Evolutionary conservation across 2,329 filamentous ascomycete species (phyloP).

Genomic region (Fonsecaea multimorphosa): DNA sequence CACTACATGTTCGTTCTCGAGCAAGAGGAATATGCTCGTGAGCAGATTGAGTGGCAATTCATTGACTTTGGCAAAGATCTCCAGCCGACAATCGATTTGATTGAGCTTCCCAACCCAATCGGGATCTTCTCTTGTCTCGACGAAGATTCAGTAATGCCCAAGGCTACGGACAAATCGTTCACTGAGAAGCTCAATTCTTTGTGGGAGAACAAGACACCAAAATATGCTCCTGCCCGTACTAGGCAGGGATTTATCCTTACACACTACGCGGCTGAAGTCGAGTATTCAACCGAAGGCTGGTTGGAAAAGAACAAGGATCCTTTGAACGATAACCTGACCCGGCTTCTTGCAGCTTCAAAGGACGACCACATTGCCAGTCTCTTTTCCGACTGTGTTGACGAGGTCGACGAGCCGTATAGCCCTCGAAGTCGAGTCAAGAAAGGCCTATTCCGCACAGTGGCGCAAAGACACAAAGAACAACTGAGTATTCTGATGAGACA

Average conservation of each 20-base stretch:
- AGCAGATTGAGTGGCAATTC: slow-evolving; percentile 99
- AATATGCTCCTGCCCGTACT: slow-evolving; percentile 87
- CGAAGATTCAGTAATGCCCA: slow-evolving; percentile 98
- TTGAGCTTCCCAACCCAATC: slow-evolving; percentile 94
- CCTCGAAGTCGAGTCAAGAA: slow-evolving; percentile 87
- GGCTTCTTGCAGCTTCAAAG: slow-evolving; percentile 79
- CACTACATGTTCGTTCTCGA: slow-evolving; percentile 99
- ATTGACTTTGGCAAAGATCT: slow-evolving; percentile 98
- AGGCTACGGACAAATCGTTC: slow-evolving; percentile 94
- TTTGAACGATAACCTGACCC: slow-evolving; percentile 93
- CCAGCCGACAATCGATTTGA: slow-evolving; percentile 96
- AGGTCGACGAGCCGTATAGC: slow-evolving; percentile 73
- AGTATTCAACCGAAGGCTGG: slow-evolving; percentile 95
- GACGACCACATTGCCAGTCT: slow-evolving; percentile 83
- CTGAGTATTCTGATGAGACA: slow-evolving; percentile 95
- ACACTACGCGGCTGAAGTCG: slow-evolving; percentile 96
- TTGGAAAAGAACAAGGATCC: slow-evolving; percentile 99
- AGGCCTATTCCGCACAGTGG: slow-evolving; percentile 93
- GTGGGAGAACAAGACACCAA: slow-evolving; percentile 94
- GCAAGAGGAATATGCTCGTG: slow-evolving; percentile 95
- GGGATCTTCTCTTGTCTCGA: slow-evolving; percentile 98
- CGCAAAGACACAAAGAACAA: slow-evolving; percentile 96
- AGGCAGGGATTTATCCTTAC: slow-evolving; percentile 94
- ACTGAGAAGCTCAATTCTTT: slow-evolving; percentile 96
- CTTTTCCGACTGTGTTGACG: slow-evolving; percentile 85